Conservation (phyloP, 2,329 filamentous ascomycete species). For the Alternaria tenuissima region DNA sequence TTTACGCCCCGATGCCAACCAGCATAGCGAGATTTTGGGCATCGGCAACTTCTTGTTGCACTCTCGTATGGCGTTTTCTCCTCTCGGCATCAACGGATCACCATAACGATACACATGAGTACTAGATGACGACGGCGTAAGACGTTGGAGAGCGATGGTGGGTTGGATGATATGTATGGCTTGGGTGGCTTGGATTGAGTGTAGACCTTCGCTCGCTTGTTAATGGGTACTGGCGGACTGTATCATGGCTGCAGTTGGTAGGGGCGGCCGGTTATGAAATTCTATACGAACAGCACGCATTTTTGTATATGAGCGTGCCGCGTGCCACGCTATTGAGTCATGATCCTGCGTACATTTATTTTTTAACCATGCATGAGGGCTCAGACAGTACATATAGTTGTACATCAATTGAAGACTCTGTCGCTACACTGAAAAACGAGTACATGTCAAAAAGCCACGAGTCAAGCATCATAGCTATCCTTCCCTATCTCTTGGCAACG, state of each 20-base stretch:
- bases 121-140: conserved; percentile 33
- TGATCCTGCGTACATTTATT: conserved; percentile 1
- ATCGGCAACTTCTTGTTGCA: conserved; percentile 34
- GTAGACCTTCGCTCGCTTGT: conserved; percentile 36
- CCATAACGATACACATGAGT: conserved; percentile 30
- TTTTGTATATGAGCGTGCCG: conserved; percentile 34
- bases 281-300: conserved; percentile 37
- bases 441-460: neutral
- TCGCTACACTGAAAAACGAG: neutral
- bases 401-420: neutral
- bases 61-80: conserved; percentile 33
- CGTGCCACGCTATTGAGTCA: conserved; percentile 25
- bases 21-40: conserved; percentile 47
- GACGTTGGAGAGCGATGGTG: conserved; percentile 11
- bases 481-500: conserved; percentile 14
- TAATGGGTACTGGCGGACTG: conserved; percentile 23
- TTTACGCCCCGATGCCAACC: conserved; percentile 45
- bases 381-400: neutral
- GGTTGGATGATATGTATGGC: conserved; percentile 18
- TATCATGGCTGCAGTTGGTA: conserved; percentile 28
- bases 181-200: conserved; percentile 25
- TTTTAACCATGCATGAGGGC: neutral
- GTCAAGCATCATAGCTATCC: neutral
- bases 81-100: conserved; percentile 27
- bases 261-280: conserved; percentile 27